Base-by-base conservation (phyloP, 1,284 basidiomycete species). In the Abortiporus biennis region DNA sequence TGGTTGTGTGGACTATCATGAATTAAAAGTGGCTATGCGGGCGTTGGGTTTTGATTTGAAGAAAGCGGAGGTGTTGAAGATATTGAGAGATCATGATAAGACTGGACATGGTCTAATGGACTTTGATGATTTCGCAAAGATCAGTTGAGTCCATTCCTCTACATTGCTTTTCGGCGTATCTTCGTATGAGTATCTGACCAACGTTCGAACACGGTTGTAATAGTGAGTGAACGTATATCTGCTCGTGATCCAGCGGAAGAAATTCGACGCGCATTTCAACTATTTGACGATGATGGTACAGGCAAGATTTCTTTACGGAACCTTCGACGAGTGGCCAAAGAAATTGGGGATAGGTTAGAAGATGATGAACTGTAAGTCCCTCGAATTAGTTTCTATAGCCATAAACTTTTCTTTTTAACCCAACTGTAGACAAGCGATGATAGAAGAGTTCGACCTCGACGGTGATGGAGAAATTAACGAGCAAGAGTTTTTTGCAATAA, bases 401-500 rank as follows among this genome's bases (percentile, higher is more conserved):
- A 4, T 9, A 9, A 27, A 22, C 20, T 39, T 8, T 29, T 15
- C 15, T 11, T 13, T 6, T 21, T 25, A 12, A 20, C 35, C n/a
- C 32, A 25, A 11, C 23, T 9, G 38, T 56, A 98, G 94, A 52
- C 92, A 97, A 81, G 96, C 95, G 16, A 99, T 99, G 95, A 99
- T 99, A 57, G 96, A 99, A 58, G 96, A 99, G 68, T 99, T 99
- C 58, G 95, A 99, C 65, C 79, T 99, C 27, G 95, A 99, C 68
- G 88, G 95, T 63, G 95, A 99, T 56, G 93, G 94, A 17, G 94
- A 95, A 68, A 99, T 99, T 61, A 93, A 85, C 61, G 88, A 93
- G 60, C 80, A 88, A 60, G 92, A 95, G 69, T 94, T 95, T 64
- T 82, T 92, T 52, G 86, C 90, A 36, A 97, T 98, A 63, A 95